Conservation (phyloP, 768 basidiomycete genomes). For the Pleurotus citrinopileatus region DNA sequence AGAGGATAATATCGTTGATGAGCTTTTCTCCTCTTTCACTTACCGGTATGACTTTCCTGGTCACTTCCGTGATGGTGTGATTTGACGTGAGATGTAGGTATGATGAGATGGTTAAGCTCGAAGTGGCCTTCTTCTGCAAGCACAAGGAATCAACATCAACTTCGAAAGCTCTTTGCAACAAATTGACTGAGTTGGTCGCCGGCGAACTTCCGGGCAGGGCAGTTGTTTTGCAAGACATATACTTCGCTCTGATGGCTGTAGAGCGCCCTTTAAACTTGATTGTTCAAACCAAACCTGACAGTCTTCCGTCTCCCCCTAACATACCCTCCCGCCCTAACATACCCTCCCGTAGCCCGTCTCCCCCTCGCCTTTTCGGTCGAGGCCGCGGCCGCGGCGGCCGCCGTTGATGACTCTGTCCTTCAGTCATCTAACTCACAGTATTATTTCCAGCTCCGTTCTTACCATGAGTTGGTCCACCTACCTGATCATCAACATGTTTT, state of each 20-base stretch:
- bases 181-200: background rate
- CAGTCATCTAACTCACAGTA: no score
- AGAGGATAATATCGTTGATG: conserved; percentile 1
- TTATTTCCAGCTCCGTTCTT: no score
- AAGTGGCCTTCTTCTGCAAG: background rate
- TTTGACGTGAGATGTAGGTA: background rate
- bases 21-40: conserved; percentile 5
- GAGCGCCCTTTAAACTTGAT: background rate
- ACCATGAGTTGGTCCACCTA: no score
- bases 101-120: background rate
- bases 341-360: background rate
- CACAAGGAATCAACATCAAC: background rate
- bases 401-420: no score
- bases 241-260: background rate
- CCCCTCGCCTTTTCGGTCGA: background rate
- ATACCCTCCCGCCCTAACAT: background rate
- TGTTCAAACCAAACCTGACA: no score
- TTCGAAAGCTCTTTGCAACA: background rate
- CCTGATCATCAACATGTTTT: no score
- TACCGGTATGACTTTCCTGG: background rate
- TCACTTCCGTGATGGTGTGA: background rate
- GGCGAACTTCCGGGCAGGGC: background rate
- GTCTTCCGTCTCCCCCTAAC: background rate
- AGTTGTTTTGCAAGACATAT: background rate
- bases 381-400: no score